Evolutionary conservation across 768 basidiomycete genomes (phyloP).

Genomic region (Lactifluus pinguis): DNA sequence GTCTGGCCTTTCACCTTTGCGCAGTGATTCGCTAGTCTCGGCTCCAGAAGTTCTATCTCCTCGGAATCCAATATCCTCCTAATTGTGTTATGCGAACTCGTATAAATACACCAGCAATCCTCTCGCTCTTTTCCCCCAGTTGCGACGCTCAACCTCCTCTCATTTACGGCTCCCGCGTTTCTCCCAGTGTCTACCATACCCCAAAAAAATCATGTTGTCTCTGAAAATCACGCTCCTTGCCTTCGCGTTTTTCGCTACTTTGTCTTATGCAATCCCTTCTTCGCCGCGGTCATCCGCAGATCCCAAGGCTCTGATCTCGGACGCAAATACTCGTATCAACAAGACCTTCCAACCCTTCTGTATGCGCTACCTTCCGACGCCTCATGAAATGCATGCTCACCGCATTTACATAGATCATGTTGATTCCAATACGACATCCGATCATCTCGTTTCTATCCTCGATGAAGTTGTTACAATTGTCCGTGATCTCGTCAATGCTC

Average conservation of each 20-base stretch:
- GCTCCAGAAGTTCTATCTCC: no score
- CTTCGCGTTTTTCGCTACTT: neutral
- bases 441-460: neutral
- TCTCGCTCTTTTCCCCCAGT: neutral
- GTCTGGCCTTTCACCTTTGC: neutral
- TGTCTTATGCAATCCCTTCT: neutral
- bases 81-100: neutral
- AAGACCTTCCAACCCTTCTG: neutral
- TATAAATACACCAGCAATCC: neutral
- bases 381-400: neutral
- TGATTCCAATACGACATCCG: neutral
- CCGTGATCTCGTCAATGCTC: neutral
- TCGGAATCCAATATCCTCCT: neutral
- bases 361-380: neutral
- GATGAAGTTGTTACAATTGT: neutral
- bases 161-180: neutral
- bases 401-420: neutral
- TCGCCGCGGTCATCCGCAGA: neutral
- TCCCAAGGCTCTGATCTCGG: neutral
- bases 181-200: neutral
- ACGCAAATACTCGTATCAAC: neutral
- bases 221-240: constrained; percentile 4
- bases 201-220: neutral
- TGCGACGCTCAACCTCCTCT: neutral
- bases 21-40: no score